Evolutionary conservation across 2,329 filamentous ascomycete genomes (phyloP).

Genomic region (Drechslerella coelobrocha): DNA sequence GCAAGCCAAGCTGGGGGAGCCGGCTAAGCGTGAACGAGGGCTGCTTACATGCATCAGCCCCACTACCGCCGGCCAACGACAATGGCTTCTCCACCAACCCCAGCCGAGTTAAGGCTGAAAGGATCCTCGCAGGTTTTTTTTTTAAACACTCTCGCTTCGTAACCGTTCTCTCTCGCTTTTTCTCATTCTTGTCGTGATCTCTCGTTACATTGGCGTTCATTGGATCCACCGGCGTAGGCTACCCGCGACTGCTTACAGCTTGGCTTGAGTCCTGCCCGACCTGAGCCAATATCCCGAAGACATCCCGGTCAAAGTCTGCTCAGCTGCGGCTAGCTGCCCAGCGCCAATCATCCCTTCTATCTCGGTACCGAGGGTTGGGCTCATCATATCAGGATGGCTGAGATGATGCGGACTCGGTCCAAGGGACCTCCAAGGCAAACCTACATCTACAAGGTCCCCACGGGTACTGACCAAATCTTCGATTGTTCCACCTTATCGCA

Average conservation of each 20-base stretch:
- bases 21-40: no score
- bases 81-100: background rate
- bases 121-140: background rate
- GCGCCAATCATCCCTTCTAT: background rate
- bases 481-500: background rate
- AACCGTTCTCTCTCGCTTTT: background rate
- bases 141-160: background rate
- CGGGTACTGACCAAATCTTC: constrained; percentile 19
- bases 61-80: background rate
- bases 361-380: background rate
- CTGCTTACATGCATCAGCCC: background rate
- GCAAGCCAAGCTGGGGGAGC: no score
- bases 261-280: background rate
- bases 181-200: background rate
- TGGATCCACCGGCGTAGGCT: background rate
- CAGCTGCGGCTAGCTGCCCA: background rate
- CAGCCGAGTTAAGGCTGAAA: background rate
- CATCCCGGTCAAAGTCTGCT: no score
- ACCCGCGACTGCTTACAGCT: background rate
- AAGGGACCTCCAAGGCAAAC: constrained; percentile 46
- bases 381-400: constrained; percentile 17
- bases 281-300: background rate
- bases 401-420: constrained; percentile 49
- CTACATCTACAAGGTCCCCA: constrained; percentile 47
- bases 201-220: background rate